Conservation (phyloP, 768 basidiomycete genomes). For the Cystofilobasidium ferigula region DNA sequence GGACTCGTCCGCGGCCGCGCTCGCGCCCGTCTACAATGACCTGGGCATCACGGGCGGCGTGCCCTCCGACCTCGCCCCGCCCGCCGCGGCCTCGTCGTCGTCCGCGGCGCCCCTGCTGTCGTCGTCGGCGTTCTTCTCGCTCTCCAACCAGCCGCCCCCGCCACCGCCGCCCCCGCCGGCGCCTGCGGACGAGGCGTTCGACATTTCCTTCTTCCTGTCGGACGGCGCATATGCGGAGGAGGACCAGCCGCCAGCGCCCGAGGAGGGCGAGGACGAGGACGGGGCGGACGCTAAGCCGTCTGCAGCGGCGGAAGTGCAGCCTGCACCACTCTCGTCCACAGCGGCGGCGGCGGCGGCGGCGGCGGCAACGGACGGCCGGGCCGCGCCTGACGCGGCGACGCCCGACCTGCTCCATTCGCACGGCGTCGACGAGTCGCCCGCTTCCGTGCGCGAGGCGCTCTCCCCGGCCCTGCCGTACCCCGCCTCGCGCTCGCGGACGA, state of each 20-base stretch:
- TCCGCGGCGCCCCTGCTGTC: too few species aligned
- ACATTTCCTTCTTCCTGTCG: conserved; percentile 23
- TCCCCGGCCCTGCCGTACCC: conserved; percentile 14
- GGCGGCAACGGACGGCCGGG: conserved; percentile 1
- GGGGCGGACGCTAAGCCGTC: too few species aligned
- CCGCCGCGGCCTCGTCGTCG: too few species aligned
- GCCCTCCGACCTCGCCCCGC: background rate
- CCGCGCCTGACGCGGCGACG: conserved; percentile 17
- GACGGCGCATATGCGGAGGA: conserved; percentile 19
- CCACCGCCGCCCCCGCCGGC: background rate
- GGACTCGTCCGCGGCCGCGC: background rate
- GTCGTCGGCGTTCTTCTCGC: background rate
- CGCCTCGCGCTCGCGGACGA: background rate
- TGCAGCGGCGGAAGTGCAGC: too few species aligned
- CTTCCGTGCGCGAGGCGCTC: conserved; percentile 16
- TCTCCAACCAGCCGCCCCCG: background rate
- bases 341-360: background rate
- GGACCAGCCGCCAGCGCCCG: background rate
- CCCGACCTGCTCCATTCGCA: conserved; percentile 20
- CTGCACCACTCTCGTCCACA: background rate
- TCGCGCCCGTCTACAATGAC: background rate
- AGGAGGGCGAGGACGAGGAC: background rate
- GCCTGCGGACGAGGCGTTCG: conserved; percentile 17
- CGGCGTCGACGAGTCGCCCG: conserved; percentile 20
- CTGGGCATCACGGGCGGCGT: conserved; percentile 1